phyloP scores from a whole-genome alignment of 108 stramenopile genomes.

The Aurantiochytrium sp. region DNA sequence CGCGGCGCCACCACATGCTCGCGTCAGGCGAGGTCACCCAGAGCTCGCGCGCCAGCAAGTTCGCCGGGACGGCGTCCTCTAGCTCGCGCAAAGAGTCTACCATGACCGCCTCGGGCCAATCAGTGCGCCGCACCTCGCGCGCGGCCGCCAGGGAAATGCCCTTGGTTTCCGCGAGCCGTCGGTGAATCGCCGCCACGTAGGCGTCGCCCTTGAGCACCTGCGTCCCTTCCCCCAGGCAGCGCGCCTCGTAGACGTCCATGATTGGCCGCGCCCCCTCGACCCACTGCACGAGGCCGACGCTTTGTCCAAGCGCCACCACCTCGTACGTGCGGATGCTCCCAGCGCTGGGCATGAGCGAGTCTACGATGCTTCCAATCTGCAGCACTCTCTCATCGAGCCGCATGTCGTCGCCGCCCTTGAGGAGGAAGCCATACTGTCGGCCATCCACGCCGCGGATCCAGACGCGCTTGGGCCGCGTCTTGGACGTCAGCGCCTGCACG shows the following conservation, averaged over 20 bases:
- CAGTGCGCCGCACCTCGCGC: neutral
- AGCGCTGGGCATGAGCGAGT: neutral
- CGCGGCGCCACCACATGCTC: neutral
- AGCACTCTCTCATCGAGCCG: slow-evolving; percentile 35
- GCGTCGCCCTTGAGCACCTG: neutral
- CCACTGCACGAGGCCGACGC: slow-evolving; percentile 35
- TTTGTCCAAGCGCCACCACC: neutral
- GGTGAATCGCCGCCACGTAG: neutral
- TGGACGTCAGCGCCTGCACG: neutral
- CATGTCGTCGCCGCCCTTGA: slow-evolving; percentile 39
- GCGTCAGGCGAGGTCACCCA: neutral
- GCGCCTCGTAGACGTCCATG: neutral
- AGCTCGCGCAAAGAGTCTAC: neutral
- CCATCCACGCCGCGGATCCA: neutral
- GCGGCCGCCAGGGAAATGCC: neutral
- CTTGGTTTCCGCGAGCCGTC: neutral
- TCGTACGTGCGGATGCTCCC: slow-evolving; percentile 24
- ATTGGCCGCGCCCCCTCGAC: slow-evolving; percentile 22
- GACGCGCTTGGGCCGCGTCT: slow-evolving; percentile 36
- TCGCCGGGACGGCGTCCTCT: neutral
- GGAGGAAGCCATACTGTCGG: neutral
- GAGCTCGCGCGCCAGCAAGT: slow-evolving; percentile 5
- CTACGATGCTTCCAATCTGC: neutral
- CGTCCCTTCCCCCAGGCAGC: neutral
- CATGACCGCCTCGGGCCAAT: neutral